Evolutionary conservation across 1,139 yeast species (phyloP), one percentile per base, ranked within the genome.

Genomic region (Pichia sp.): DNA sequence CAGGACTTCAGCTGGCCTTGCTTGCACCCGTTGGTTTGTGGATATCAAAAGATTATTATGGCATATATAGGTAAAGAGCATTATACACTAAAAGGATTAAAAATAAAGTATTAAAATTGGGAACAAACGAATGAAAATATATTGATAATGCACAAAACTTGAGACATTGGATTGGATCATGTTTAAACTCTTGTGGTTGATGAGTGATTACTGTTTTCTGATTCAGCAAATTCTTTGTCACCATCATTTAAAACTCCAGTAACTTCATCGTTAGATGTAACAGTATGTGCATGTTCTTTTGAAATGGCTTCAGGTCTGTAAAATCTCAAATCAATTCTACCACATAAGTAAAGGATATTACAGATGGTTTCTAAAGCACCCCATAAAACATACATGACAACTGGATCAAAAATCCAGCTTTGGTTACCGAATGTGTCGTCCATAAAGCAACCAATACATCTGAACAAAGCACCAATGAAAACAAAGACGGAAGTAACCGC

Each of bases 281-380:
- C 23, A 16, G 23, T 16, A 16, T 16, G 23, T 16, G 23, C 23
- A 16, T 16, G 35, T 16, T 39, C 36, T 31, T 39, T 48, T 16
- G 42, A 33, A 7, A 40, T 31, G 3, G 11, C 62, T 56, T 82
- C 92, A 28, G 92, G 92, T 61, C 86, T 78, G 69, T 84, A 84
- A 65, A 84, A 84, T 58, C 94, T 71, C 55, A 84, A 70, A 60
- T 84, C 94, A 42, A 81, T 76, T 58, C 94, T 70, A 38, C 80
- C 79, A 31, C 79, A 61, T 39, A 84, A 61, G 61, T 79, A 80
- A 39, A 79, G 47, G 5, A 77, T 50, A 47, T 79, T 71, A 47
- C 81, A 74, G 31, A 79, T 52, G 0, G 72, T 71, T 64, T 85
- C 94, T 38, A 79, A 66, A 4, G 72, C 75, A 29, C 85, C 85